A percentile compares a stretch with the other conserved stretches of the same genome.
Evolutionary conservation across 345 rosid species (phyloP).

Genomic region (Pugionium cornutum): DNA sequence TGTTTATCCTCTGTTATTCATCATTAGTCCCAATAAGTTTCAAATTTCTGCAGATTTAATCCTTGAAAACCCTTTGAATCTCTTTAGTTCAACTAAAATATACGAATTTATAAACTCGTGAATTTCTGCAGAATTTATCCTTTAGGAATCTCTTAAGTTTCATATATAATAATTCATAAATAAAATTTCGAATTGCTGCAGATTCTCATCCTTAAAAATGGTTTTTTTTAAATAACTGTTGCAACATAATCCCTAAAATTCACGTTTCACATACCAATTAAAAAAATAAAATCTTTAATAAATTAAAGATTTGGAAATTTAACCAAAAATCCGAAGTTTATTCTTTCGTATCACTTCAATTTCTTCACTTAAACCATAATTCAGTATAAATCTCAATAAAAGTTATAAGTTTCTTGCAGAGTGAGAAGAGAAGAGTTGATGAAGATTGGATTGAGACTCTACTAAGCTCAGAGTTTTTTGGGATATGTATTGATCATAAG

Average conservation of each 20-base stretch:
- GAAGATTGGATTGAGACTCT: slow-evolving; percentile 41
- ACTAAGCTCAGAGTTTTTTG: slow-evolving; percentile 57
- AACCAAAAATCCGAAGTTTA: no score
- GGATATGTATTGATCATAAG: slow-evolving; percentile 54
- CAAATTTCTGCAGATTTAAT: background rate
- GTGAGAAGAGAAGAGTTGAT: slow-evolving; percentile 32
- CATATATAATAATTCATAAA: no score
- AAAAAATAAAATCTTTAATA: no score
- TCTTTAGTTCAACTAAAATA: background rate
- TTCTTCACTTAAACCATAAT: background rate
- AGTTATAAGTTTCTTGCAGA: slow-evolving; percentile 4
- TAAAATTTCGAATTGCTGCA: slow-evolving; percentile 2
- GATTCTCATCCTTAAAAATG: no score
- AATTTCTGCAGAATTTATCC: no score
- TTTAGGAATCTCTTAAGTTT: no score
- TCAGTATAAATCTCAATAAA: background rate
- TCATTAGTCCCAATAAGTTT: slow-evolving; percentile 11
- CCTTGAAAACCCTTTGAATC: background rate
- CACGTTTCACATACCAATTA: no score
- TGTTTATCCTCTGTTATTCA: slow-evolving; percentile 17
- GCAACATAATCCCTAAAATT: no score
- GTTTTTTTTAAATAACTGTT: no score
- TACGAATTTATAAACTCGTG: background rate
- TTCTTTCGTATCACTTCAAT: no score
- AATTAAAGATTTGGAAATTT: no score